Base-by-base conservation (phyloP, 106 monocot species). In the Chionographis japonica region DNA sequence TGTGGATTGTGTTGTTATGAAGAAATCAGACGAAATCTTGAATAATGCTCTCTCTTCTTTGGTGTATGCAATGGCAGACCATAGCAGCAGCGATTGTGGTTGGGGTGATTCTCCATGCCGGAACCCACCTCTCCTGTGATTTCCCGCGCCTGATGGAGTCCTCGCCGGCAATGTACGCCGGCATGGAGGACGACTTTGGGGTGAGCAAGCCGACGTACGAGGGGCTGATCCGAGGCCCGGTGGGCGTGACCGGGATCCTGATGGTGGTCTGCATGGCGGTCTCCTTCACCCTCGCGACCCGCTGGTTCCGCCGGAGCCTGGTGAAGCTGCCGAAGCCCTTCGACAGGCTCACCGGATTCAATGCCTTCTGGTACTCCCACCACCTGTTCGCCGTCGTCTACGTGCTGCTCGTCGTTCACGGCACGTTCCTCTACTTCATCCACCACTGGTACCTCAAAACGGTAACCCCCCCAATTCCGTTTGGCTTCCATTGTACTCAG, bases 341-440 rank as follows among this genome's bases (percentile, higher is more conserved):
- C 10, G 80, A 91, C 60, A 68, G 83, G 62, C 68, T 94, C 4
- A 85, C 88, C 1, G 94, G 94, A n/a, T 94, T 85, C 78, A 94
- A 94, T 73, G 90, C 94, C 43, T 94, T 94, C 59, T 94, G 94
- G 94, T 94, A 94, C 65, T 94, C 94, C 11, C 94, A 94, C 61
- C 94, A 94, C 64, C 68, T 94, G 65, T 82, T 94, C 38, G 67
- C 83, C 15, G 42, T 90, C 19, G 94, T 94, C 19, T 94, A 94
- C 69, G 63, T 83, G 12, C 65, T 87, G 53, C 80, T 90, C 68
- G 60, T 94, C 27, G 62, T 91, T 11, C 94, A 94, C 49, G 90
- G 94, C 15, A 36, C 77, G 17, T 88, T 62, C 74, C 65, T 94
- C 56, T 94, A 90, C 71, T 73, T 88, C n/a, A 73, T 88, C 15